Conservation (phyloP, 2,329 filamentous ascomycete genomes). For the Colletotrichum sp. region DNA sequence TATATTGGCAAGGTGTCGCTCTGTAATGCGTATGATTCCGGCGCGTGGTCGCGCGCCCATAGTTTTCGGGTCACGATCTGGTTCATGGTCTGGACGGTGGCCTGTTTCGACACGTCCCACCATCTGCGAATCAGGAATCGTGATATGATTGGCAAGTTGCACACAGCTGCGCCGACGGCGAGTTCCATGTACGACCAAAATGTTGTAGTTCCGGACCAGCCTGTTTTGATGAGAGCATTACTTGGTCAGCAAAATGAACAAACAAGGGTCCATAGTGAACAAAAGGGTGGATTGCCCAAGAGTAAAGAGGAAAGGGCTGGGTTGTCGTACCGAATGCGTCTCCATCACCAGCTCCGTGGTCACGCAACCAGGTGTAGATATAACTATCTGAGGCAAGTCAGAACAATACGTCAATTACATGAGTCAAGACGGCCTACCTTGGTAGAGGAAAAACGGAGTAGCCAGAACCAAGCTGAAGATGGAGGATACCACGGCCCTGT, state of each 20-base stretch:
- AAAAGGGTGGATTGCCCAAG: background rate
- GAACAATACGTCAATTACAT: accelerated
- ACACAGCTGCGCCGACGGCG: background rate
- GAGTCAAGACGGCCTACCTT: background rate
- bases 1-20: background rate
- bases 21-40: background rate
- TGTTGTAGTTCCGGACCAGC: background rate
- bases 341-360: background rate
- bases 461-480: background rate
- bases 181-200: constrained; percentile 2
- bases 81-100: background rate
- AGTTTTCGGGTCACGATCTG: background rate
- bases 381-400: background rate
- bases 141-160: background rate
- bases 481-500: background rate
- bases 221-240: background rate
- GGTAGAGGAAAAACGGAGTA: background rate
- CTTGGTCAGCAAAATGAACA: background rate
- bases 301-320: background rate
- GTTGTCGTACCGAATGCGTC: background rate
- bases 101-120: background rate
- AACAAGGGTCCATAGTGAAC: accelerated
- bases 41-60: background rate
- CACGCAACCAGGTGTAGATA: background rate
- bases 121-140: background rate